A percentile compares a stretch with the other conserved stretches of the same genome.
phyloP scores from a whole-genome alignment of 2,329 filamentous ascomycete species.

The Fusarium ramigenum region DNA sequence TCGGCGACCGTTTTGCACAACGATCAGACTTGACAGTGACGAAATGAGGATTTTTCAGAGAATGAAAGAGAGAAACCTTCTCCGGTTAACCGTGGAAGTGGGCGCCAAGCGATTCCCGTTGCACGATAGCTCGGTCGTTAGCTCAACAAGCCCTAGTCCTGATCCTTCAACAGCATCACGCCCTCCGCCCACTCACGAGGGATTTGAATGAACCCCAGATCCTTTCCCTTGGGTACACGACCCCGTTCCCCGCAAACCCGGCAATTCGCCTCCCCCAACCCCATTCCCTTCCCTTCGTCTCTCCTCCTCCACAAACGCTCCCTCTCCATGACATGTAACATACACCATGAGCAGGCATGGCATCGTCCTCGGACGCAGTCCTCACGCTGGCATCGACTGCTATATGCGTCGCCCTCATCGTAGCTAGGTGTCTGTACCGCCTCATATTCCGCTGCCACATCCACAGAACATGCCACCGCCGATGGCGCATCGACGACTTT shows the following conservation, averaged over 20 bases:
- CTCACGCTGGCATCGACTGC: slow-evolving; percentile 43
- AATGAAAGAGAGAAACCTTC: too few species aligned
- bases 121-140: neutral
- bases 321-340: neutral
- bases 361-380: slow-evolving; percentile 37
- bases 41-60: neutral
- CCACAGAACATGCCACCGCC: slow-evolving; percentile 44
- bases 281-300: neutral
- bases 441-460: slow-evolving; percentile 40
- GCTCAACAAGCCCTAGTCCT: neutral
- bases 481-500: slow-evolving; percentile 46
- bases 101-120: neutral
- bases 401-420: slow-evolving; percentile 43
- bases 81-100: neutral
- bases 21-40: neutral
- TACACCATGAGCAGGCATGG: slow-evolving; percentile 28
- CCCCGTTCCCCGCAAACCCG: neutral
- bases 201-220: neutral
- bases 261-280: neutral
- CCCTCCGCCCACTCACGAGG: neutral
- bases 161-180: neutral
- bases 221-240: neutral
- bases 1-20: neutral
- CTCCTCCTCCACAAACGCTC: neutral
- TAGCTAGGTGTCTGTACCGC: slow-evolving; percentile 44